Conservation (phyloP, 139 green algal species). For the Tetraselmis chui region DNA sequence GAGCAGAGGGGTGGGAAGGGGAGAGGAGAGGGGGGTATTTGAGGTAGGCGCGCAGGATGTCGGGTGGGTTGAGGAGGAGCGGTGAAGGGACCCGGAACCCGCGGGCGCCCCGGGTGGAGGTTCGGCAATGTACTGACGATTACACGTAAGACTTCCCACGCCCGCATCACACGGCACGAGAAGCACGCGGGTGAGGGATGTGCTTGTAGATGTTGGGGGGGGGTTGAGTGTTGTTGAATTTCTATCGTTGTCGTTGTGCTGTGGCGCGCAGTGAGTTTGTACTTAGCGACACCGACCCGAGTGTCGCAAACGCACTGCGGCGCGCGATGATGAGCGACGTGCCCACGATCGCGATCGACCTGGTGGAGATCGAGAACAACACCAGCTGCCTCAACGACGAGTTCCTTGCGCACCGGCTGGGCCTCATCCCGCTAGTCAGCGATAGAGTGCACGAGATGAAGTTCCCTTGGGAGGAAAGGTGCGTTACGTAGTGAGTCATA, state of each 20-base stretch:
- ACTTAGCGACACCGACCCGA: slow-evolving; percentile 74
- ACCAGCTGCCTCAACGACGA: slow-evolving; percentile 96
- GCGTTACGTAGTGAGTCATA: background rate
- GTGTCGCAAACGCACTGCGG: slow-evolving; percentile 88
- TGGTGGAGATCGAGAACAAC: slow-evolving; percentile 97
- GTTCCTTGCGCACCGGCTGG: slow-evolving; percentile 88
- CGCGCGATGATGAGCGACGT: slow-evolving; percentile 91
- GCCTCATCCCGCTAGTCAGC: slow-evolving; percentile 80
- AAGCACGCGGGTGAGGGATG: too few species aligned
- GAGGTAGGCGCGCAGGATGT: too few species aligned
- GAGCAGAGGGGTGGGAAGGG: too few species aligned
- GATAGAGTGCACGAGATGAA: slow-evolving; percentile 51
- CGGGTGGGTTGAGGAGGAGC: background rate
- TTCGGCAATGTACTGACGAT: background rate
- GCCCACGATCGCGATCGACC: slow-evolving; percentile 95
- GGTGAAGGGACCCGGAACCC: background rate
- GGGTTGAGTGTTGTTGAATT: too few species aligned
- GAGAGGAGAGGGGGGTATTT: too few species aligned
- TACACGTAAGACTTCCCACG: background rate
- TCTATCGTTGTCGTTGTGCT: too few species aligned
- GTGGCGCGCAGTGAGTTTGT: slow-evolving; percentile 80
- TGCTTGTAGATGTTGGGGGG: too few species aligned
- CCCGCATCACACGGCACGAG: too few species aligned
- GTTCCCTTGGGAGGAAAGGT: slow-evolving; percentile 30
- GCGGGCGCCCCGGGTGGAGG: background rate